Evolutionary conservation across 1,284 basidiomycete genomes (phyloP).

Genomic region (Termitomyces sp.): DNA sequence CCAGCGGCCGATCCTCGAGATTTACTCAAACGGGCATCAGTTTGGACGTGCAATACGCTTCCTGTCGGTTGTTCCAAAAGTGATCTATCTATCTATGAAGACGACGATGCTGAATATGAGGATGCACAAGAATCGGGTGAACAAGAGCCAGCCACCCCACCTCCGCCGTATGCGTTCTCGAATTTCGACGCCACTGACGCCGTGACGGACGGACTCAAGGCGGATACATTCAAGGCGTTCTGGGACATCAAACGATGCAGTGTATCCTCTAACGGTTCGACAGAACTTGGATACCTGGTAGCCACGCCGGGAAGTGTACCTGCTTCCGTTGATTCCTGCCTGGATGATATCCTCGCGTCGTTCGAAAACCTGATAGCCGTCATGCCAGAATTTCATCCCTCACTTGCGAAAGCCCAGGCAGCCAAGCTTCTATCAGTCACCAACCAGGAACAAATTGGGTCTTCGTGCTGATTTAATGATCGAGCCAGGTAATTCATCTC

Average conservation of each 20-base stretch:
- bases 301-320: background rate
- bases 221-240: background rate
- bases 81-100: slow-evolving; percentile 5
- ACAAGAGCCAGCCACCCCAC: slow-evolving; percentile 9
- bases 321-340: slow-evolving; percentile 11
- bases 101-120: slow-evolving; percentile 8
- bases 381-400: slow-evolving; percentile 11
- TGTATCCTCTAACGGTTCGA: slow-evolving; percentile 1
- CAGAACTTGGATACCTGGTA: slow-evolving; percentile 10
- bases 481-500: background rate
- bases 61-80: background rate
- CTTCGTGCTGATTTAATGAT: background rate
- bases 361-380: slow-evolving; percentile 17
- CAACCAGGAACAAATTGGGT: background rate
- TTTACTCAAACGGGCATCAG: slow-evolving; percentile 15
- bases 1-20: slow-evolving; percentile 12
- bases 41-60: slow-evolving; percentile 13
- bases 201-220: background rate
- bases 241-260: slow-evolving; percentile 3
- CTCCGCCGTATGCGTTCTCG: slow-evolving; percentile 14
- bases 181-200: background rate
- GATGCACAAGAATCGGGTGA: slow-evolving; percentile 6
- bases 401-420: background rate
- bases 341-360: slow-evolving; percentile 18
- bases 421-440: background rate